Evolutionary conservation across 208 protist genomes (phyloP).

Genomic region (Trypanosomatidae sp.): DNA sequence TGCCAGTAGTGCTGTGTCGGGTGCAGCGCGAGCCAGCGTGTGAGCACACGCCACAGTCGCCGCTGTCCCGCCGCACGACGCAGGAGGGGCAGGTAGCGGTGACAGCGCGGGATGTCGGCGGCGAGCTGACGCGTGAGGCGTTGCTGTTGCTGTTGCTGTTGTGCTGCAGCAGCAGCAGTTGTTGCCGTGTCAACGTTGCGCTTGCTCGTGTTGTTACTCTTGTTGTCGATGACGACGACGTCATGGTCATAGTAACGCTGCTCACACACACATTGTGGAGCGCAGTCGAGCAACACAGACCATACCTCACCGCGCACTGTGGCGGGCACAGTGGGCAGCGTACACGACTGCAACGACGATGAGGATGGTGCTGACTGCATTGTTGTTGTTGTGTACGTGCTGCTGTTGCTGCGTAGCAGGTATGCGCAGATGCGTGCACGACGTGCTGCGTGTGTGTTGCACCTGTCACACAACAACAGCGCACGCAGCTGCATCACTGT

Average conservation of each 20-base stretch:
- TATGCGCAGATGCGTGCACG: too few species aligned
- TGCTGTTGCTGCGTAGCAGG: too few species aligned
- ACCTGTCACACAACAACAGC: too few species aligned
- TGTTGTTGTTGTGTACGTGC: too few species aligned
- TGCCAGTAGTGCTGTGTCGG: constrained; percentile 78
- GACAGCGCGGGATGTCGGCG: constrained; percentile 91
- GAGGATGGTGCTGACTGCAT: too few species aligned
- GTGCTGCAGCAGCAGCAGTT: too few species aligned
- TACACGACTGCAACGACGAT: too few species aligned
- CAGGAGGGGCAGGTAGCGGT: constrained; percentile 89
- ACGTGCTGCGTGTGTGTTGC: too few species aligned
- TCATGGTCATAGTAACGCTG: constrained; percentile 6
- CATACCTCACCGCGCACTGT: constrained; percentile 81
- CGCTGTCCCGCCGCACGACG: constrained; percentile 48
- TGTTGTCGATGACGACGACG: not conserved
- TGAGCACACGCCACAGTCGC: constrained; percentile 61
- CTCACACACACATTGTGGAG: constrained; percentile 12
- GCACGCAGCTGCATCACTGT: too few species aligned
- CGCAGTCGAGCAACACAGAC: constrained; percentile 74
- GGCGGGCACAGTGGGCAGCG: constrained; percentile 63
- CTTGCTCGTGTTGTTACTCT: too few species aligned
- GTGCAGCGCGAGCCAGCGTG: constrained; percentile 59
- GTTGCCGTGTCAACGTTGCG: too few species aligned
- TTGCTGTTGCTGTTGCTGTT: too few species aligned
- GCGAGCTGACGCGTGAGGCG: constrained; percentile 87